Base-by-base conservation (phyloP, 352 stramenopile genomes). In the Phytopythium boreale region DNA sequence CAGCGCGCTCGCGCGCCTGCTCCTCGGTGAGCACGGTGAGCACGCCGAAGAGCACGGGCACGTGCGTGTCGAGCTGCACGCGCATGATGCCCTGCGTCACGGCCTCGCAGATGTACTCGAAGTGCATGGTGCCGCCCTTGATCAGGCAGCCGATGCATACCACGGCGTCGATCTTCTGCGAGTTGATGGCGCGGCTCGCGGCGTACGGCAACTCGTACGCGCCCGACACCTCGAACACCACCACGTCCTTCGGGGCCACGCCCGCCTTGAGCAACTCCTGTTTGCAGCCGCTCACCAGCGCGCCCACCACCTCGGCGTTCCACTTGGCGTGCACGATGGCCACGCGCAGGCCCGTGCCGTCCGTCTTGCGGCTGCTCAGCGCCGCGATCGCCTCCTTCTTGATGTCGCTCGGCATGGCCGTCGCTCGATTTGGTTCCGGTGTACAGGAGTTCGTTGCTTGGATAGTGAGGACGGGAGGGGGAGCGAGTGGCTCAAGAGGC, bases 71-170 rank as follows among this genome's bases (percentile, higher is more conserved):
- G 62, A 99, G 77, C 71, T 94, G 87, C 68, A 99, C 95, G 70
- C 88, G 88, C 97, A 99, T 99, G 72, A 99, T 95, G 62, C 97
- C 97, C 66, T 96, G 90, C 41, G 95, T 84, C n/a, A 98, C 93
- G 56, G 97, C 89, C 63, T 99, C 93, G 55, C 90, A 96, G 80
- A 99, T 99, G 83, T 99, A 99, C 90, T 99, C 97, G 76, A 99
- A 99, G 82, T 99, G 97, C 88, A 98, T 98, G 17, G 97, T 99
- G 58, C 98, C 96, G 55, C 97, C 97, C 76, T 98, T 98, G 74
- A 97, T 97, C 19, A 98, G 83, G 59, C 86, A 97, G 51, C 97
- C 97, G 61, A 98, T 74, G 69, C 87, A 98, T 58, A 99, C 89
- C 56, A 99, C 97, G 27, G 95, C 96, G 76, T 99, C 97, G 59